Evolutionary conservation across 164 flowering plant genomes (phyloP).

Genomic region (Kalanchoe fedtschenkoi): DNA sequence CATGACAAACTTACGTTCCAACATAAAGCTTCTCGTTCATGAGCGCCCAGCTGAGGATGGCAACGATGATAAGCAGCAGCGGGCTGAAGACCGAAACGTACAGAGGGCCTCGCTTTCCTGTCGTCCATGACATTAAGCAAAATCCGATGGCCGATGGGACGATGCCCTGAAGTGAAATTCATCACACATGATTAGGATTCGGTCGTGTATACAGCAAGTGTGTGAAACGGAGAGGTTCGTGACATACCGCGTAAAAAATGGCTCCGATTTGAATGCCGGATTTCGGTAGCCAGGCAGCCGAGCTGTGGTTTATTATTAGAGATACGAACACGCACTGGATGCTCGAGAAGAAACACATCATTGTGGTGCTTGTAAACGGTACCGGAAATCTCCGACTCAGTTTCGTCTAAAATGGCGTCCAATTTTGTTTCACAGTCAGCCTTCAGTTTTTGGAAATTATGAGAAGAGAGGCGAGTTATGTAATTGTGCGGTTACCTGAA

Average conservation of each 20-base stretch:
- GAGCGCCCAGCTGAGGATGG: slow-evolving; percentile 55
- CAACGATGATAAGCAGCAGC: slow-evolving; percentile 57
- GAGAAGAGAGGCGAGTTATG: neutral
- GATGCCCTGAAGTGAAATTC: slow-evolving; percentile 38
- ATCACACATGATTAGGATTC: neutral
- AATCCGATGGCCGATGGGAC: slow-evolving; percentile 53
- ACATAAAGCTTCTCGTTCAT: slow-evolving; percentile 47
- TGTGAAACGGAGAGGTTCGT: too few relatives aligned
- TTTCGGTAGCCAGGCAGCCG: slow-evolving; percentile 22
- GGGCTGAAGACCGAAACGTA: slow-evolving; percentile 81
- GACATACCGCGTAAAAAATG: slow-evolving; percentile 20
- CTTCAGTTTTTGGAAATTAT: neutral
- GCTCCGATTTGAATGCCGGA: slow-evolving; percentile 15
- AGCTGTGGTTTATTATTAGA: slow-evolving; percentile 9
- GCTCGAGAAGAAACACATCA: slow-evolving; percentile 35
- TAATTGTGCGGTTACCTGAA: slow-evolving; percentile 33
- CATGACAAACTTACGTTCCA: slow-evolving; percentile 67
- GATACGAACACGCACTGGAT: slow-evolving; percentile 20
- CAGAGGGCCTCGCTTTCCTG: slow-evolving; percentile 56
- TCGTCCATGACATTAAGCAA: slow-evolving; percentile 53
- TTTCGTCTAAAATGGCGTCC: slow-evolving; percentile 21
- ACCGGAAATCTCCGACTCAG: slow-evolving; percentile 21
- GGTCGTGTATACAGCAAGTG: neutral
- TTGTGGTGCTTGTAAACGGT: slow-evolving; percentile 24
- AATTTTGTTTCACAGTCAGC: neutral